These are phyloP conservation scores for Ophiocordyceps sinensis DNA, from an alignment of 2,329 filamentous ascomycete species.

Conservation along the genomic window DNA sequence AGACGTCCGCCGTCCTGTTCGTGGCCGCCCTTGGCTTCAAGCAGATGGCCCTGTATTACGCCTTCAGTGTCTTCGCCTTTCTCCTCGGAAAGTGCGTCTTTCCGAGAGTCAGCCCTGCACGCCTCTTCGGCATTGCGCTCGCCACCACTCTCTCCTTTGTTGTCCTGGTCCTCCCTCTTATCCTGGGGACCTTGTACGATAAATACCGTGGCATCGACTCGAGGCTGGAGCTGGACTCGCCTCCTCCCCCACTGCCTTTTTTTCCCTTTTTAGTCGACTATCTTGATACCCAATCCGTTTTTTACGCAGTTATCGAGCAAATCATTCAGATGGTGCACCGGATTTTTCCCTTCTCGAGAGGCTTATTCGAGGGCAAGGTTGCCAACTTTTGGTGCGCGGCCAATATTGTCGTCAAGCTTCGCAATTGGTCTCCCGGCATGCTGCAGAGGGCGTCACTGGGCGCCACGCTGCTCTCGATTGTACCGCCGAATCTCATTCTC, in stretches of 20 bases:
- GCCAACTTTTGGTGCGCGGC: conserved; percentile 96
- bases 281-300: conserved; percentile 49
- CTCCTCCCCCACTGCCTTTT: conserved; percentile 47
- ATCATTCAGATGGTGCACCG: conserved; percentile 73
- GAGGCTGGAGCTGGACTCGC: conserved; percentile 39
- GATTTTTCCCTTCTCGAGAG: conserved; percentile 92
- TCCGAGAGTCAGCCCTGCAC: conserved; percentile 50
- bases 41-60: conserved; percentile 98
- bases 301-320: conserved; percentile 66
- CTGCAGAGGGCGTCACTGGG: conserved; percentile 65
- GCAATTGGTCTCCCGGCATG: conserved; percentile 52
- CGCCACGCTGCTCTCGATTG: conserved; percentile 61
- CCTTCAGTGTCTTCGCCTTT: conserved; percentile 83
- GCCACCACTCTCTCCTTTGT: conserved; percentile 61
- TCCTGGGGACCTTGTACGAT: conserved; percentile 58
- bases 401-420: conserved; percentile 80
- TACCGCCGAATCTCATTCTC: conserved; percentile 65
- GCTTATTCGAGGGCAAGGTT: conserved; percentile 96
- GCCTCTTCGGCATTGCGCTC: conserved; percentile 61
- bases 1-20: conserved; percentile 90
- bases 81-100: conserved; percentile 76
- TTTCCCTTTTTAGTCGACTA: conserved; percentile 42
- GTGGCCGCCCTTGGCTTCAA: conserved; percentile 93
- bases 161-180: conserved; percentile 59
- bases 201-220: conserved; percentile 46